Evolutionary conservation across 2,329 filamentous ascomycete genomes (phyloP).

Genomic region (Pseudogymnoascus sp.): DNA sequence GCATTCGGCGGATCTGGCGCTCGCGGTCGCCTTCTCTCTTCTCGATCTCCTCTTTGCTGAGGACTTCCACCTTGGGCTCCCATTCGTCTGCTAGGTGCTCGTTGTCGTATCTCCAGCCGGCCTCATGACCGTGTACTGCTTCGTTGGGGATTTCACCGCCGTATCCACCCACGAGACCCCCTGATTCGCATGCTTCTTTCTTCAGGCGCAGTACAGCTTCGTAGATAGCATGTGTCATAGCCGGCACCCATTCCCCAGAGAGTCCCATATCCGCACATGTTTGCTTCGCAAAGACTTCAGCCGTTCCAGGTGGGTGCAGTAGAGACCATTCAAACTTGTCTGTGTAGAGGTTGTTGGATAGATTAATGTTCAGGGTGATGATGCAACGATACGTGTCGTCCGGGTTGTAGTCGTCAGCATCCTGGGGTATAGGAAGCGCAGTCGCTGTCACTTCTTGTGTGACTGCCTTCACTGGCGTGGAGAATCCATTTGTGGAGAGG

Average conservation of each 20-base stretch:
- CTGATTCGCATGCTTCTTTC: slow-evolving; percentile 92
- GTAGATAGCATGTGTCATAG: slow-evolving; percentile 94
- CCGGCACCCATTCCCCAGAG: slow-evolving; percentile 85
- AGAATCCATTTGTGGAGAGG: slow-evolving; percentile 33
- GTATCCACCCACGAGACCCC: slow-evolving; percentile 69
- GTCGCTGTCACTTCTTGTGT: slow-evolving; percentile 56
- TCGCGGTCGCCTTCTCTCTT: slow-evolving; percentile 93
- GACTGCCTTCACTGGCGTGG: slow-evolving; percentile 39
- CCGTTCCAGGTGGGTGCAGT: slow-evolving; percentile 81
- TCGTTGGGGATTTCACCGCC: slow-evolving; percentile 78
- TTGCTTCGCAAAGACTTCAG: slow-evolving; percentile 84
- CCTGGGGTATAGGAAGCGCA: slow-evolving; percentile 56
- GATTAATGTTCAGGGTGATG: slow-evolving; percentile 82
- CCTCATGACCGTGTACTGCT: slow-evolving; percentile 71
- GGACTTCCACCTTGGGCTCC: slow-evolving; percentile 72
- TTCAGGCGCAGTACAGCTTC: slow-evolving; percentile 87
- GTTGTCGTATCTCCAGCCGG: slow-evolving; percentile 92
- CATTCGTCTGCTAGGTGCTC: slow-evolving; percentile 80
- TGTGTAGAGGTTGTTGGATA: slow-evolving; percentile 85
- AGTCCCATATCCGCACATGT: slow-evolving; percentile 90
- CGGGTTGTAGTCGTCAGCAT: slow-evolving; percentile 72
- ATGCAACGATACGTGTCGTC: slow-evolving; percentile 95
- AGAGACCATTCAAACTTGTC: slow-evolving; percentile 99
- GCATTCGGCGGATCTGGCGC: slow-evolving; percentile 75
- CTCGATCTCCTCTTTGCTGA: slow-evolving; percentile 95